Evolutionary conservation across 176 grass and related monocot species (phyloP), one percentile per base, ranked within the genome.

Genomic region (Oryza punctata): DNA sequence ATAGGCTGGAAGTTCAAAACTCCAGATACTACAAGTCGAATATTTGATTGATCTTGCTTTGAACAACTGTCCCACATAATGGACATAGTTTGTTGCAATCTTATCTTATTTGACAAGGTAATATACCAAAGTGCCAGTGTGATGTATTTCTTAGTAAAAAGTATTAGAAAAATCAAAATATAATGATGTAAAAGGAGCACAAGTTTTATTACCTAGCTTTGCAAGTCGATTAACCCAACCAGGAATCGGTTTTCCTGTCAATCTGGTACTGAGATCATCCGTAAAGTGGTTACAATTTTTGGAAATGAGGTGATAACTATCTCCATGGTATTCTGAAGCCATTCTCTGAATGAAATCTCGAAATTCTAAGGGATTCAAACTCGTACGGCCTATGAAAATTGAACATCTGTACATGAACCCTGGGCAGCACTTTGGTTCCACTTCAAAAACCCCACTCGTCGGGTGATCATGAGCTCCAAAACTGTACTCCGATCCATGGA

Each of bases 221-320:
- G 93, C 96, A 12, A 96, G 93, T 81, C 96, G 89, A 83, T 99
- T 99, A 80, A 99, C 89, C 96, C 93, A 99, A 43, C 93, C 89
- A 81, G 96, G 91, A 80, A 99, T 92, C 37, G 63, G 29, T 85
- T 85, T 96, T 73, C 91, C 85, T 32, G 88, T 87, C 83, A 99
- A 90, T 86, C 81, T 90, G 73, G 33, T 71, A 78, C 89, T 94
- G 72, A 94, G 89, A 86, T 99, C 96, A 90, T 99, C 89, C 1
- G 91, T 99, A 67, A 99, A 96, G 74, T 99, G 91, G 85, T 99
- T 99, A 50, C 93, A 99, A 50, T 96, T 99, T 86, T 99, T 99
- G 32, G 96, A 94, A 85, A 99, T 96, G 54, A 99, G 89, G 81
- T 99, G 96, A 78, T 99, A 99, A 44, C 93, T 89, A 80, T 99